Evolutionary conservation across 805 yeast genomes (phyloP), one percentile per base, ranked within the genome.

Genomic region (Lipomyces yamadae): DNA sequence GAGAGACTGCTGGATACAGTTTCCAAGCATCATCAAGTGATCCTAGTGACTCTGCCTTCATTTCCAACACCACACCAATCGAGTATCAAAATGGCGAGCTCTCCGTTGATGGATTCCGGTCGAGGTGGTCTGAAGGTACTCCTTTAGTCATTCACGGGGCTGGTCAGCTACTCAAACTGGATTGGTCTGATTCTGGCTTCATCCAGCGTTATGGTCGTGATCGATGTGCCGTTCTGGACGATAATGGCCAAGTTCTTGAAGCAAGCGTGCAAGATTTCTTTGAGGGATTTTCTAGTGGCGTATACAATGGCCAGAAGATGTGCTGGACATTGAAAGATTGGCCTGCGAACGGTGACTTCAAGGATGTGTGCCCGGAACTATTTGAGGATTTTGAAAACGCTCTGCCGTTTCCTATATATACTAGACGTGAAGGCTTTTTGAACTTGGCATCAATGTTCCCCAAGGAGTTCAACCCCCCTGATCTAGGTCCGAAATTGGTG

Each of bases 401-500:
- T 10, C 37, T 68, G n/a, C 71, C 71, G 37, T 55, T 67, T 13
- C 67, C 70, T 2, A 39, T 50, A 18, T 68, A 66, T 52, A 68
- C 71, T 4, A 62, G 65, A 11, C 65, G 68, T 7, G 63, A 35
- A 2, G 71, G 71, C 15, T 66, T 58, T 39, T 42, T 63, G 55
- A 68, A 68, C 52, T 37, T 68, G 54, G 63, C 66, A 10, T 66
- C 71, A 4, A 52, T 62, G 67, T 65, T 68, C 42, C 69, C 71
- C 8, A 54, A 35, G n/a, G 70, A 61, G 10, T 66, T 39, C 54
- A 65, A 65, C 50, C 54, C 61, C 15, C 70, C 71, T 10, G 71
- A 68, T 39, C 65, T 66, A 5, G 71, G 71, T 7, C 71, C 70
- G 37, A 68, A 66, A 48, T 35, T 68, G 45, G 61, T 58, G 18